Evolutionary conservation across 352 stramenopile genomes (phyloP).

Genomic region (Thraustochytrium striatum): DNA sequence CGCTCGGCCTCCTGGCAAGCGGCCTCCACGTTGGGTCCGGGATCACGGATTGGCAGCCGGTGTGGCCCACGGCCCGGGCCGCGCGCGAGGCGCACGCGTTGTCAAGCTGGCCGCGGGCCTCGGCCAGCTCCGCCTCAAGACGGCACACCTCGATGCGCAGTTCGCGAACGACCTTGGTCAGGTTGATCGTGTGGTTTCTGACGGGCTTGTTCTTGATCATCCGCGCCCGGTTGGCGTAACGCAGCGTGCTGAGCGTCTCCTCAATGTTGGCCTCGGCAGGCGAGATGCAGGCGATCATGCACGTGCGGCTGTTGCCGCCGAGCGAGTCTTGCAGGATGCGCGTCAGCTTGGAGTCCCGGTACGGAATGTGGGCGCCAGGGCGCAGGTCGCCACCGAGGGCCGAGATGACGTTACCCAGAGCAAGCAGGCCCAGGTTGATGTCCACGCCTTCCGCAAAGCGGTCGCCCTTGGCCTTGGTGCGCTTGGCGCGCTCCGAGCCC

Average conservation of each 20-base stretch:
- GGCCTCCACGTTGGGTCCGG: neutral
- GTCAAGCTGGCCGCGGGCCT: constrained; percentile 17
- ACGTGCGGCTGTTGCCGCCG: constrained; percentile 87
- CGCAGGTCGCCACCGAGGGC: constrained; percentile 60
- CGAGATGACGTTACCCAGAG: constrained; percentile 90
- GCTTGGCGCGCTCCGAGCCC: constrained; percentile 85
- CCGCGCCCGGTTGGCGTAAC: constrained; percentile 89
- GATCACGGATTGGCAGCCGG: neutral
- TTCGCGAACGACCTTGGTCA: constrained; percentile 76
- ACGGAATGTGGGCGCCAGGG: constrained; percentile 75
- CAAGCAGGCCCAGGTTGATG: constrained; percentile 90
- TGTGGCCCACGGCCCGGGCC: neutral
- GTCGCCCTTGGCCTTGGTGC: constrained; percentile 75
- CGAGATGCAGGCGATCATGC: constrained; percentile 90
- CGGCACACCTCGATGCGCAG: constrained; percentile 81
- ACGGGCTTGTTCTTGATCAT: constrained; percentile 95
- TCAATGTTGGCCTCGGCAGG: constrained; percentile 88
- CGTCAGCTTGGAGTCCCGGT: constrained; percentile 93
- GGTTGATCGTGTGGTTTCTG: constrained; percentile 79
- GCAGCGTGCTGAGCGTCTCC: constrained; percentile 88
- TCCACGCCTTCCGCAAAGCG: constrained; percentile 87
- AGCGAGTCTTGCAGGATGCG: constrained; percentile 85
- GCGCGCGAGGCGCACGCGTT: neutral
- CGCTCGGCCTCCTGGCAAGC: neutral
- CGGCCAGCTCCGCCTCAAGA: constrained; percentile 48